A percentile compares a stretch with the other conserved stretches of the same genome.
Conservation (phyloP, 2,329 filamentous ascomycete genomes). For the Botrytis fabae region DNA sequence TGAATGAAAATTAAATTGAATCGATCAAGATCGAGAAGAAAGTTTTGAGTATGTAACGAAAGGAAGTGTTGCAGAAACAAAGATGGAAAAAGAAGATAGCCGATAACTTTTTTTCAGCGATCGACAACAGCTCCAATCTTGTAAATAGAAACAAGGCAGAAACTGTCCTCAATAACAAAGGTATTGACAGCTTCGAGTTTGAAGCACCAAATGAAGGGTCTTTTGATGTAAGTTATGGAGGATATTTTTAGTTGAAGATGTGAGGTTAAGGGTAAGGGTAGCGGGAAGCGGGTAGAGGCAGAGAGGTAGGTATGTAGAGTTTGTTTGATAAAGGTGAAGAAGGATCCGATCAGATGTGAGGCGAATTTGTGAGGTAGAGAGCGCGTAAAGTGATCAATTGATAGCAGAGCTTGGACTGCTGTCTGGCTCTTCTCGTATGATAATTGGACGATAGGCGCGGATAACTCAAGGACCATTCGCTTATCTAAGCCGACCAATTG, state of each 20-base stretch:
- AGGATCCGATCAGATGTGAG: background rate
- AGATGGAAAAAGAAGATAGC: slow-evolving; percentile 14
- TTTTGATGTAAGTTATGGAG: slow-evolving; percentile 16
- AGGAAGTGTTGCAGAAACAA: slow-evolving; percentile 22
- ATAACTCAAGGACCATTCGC: background rate
- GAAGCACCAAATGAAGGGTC: slow-evolving; percentile 8
- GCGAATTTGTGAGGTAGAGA: background rate
- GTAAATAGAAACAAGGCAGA: slow-evolving; percentile 18
- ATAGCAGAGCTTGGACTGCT: background rate
- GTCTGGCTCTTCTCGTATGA: background rate
- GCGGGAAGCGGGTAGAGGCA: background rate
- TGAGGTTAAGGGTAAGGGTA: slow-evolving; percentile 1
- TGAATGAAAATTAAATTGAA: slow-evolving; percentile 31
- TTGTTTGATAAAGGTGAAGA: slow-evolving; percentile 8
- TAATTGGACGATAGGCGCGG: slow-evolving; percentile 7
- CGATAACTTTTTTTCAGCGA: slow-evolving; percentile 13
- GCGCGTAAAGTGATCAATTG: slow-evolving; percentile 1
- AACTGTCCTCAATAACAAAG: slow-evolving; percentile 21
- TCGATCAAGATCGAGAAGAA: slow-evolving; percentile 33
- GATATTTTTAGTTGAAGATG: background rate
- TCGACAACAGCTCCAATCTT: slow-evolving; percentile 25
- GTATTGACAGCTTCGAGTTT: background rate
- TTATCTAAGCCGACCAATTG: background rate
- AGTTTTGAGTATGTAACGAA: slow-evolving; percentile 22
- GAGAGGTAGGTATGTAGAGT: background rate